Evolutionary conservation across 202 grass and related monocot species (phyloP), one percentile per base, ranked within the genome.

Genomic region (Panicum virgatum): DNA sequence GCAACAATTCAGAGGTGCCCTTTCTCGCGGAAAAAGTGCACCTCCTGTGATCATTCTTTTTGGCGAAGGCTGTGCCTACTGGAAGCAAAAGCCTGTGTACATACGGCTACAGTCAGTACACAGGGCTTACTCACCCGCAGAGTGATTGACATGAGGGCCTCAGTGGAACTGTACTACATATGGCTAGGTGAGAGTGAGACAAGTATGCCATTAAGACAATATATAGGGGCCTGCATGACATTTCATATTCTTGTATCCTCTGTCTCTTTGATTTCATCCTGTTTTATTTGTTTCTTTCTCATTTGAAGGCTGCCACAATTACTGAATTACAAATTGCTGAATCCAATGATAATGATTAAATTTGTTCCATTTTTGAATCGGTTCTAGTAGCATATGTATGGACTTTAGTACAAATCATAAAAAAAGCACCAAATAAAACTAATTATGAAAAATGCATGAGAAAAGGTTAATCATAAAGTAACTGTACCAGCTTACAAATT

Each of bases 21-120:
- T 76, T 77, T 62, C 58, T 47, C 27, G 12, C 5, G 16, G 6
- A 38, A 38, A 51, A 48, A 67, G 77, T 27, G 62, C 32, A 40
- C 15, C 15, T 42, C 37, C 36, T 80, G 48, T 44, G 52, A 75
- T 75, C 36, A 29, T 42, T 75, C 38, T 80, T 79, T 79, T 67
- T 40, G 32, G 36, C 38, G 12, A 57, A 69, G 48, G 22, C 63
- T 57, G 16, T 14, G 25, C 48, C 39, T 66, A 9, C 72, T 59
- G 72, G 22, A 27, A 22, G 38, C 20, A 75, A 75, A 75, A 75
- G 52, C 52, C 52, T 59, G 72, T 10, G 22, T 43, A 5, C 34
- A 69, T 56, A 57, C 50, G 64, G 22, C 11, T 69, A 58, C 51
- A 32, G 15, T 52, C 7, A 66, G 4, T 39, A 19, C 9, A 38